phyloP scores from a whole-genome alignment of 305 asterid species.

The Solanum hybrid region DNA sequence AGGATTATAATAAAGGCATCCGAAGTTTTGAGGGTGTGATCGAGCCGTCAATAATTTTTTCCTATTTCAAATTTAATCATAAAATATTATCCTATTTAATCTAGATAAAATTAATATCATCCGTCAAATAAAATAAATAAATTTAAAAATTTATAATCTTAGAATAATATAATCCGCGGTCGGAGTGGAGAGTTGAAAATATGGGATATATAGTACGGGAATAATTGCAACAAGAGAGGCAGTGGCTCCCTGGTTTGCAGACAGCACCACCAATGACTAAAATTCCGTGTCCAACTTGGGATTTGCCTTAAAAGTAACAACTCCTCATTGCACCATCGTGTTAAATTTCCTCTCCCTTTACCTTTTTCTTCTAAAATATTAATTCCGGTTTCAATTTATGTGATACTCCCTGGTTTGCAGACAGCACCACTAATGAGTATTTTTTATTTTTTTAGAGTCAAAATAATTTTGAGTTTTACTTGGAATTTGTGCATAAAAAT shows the following conservation, averaged over 20 bases:
- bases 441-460: too few relatives aligned
- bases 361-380: not conserved
- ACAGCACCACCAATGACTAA: slow-evolving; percentile 3
- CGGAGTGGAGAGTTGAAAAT: not conserved
- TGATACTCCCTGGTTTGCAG: not conserved
- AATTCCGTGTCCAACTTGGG: slow-evolving; percentile 13
- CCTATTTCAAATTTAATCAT: too few relatives aligned
- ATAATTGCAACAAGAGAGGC: slow-evolving; percentile 25
- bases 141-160: too few relatives aligned
- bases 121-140: too few relatives aligned
- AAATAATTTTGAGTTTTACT: too few relatives aligned
- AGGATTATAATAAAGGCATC: not conserved
- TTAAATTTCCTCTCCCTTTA: not conserved
- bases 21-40: not conserved
- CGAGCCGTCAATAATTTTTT: not conserved
- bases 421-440: too few relatives aligned
- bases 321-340: not conserved
- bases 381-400: too few relatives aligned
- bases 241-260: slow-evolving; percentile 32
- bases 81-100: too few relatives aligned
- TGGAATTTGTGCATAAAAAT: rapidly evolving
- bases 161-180: not conserved
- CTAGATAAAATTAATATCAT: too few relatives aligned
- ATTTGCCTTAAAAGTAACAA: not conserved
- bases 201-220: not conserved